Evolutionary conservation across 495 filamentous ascomycete genomes (phyloP), one percentile per base, ranked within the genome.

Genomic region (Talaromyces wortmannii): DNA sequence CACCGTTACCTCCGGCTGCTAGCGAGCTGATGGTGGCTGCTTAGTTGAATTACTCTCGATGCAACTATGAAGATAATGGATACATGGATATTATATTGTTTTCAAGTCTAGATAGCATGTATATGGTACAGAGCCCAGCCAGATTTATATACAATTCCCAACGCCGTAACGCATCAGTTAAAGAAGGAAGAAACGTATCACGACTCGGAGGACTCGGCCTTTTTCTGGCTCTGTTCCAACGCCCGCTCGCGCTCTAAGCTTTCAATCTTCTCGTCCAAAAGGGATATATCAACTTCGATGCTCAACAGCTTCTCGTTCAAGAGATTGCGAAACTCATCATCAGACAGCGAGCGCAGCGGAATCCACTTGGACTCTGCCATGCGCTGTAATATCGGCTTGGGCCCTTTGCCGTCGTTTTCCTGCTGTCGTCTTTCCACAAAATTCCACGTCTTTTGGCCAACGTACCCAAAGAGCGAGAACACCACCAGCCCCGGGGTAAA

Each of bases 211-310:
- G 36, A 8, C 5, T 40, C 8, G 5, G 8, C 36, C 36, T 40
- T 13, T 13, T 40, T 40, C 8, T 40, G 36, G 36, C 13, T 40
- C 8, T 10, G 8, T 5, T 40, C 36, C 36, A 40, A 13, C 8
- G 29, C 52, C 8, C 52, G 40, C 52, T 53, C 52, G 13, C 44
- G 36, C 53, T 74, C 61, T 2, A 77, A 63, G 32, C 68, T 62
- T 29, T 80, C 83, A 53, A 98, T 91, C 55, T 82, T 85, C 42
- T 97, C 92, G 61, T 97, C 90, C 10, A 96, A 67, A 32, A 97
- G 60, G 0, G 92, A 87, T 59, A 97, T 89, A 55, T 97, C 89
- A 8, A 85, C 90, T 58, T 97, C 84, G 11, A 96, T 70, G 47
- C 80, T 78, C 6, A 98, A 68, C 17, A 95, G 58, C 67, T 87